Base-by-base conservation (phyloP, 1,284 basidiomycete genomes). In the Gymnopus androsaceus region DNA sequence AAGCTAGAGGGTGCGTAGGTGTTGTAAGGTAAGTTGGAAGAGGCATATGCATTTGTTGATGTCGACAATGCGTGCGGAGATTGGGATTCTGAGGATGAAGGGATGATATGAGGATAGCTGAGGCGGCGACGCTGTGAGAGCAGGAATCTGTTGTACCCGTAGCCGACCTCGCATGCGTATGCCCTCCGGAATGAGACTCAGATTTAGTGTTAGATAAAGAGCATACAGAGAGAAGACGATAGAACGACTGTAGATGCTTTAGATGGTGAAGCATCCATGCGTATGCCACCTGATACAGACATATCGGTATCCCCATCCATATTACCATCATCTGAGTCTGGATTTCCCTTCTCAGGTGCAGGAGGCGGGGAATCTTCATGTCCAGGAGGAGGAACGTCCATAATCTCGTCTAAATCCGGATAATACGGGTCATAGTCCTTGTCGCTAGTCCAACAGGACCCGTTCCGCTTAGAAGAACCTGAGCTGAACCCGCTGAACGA, bases 381-480 rank as follows among this genome's bases (percentile, higher is more conserved):
- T 12, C 33, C 31, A n/a, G 36, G 5, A 33, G 31, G 31, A 14
- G 30, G 9, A 12, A 50, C 30, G 38, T 50, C 34, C 15, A 50
- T 19, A 15, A 50, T 36, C 12, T 50, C 48, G 14, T 50, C 48
- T 23, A 50, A 12, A 38, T 50, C 36, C 14, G 34, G 48, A 38
- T 50, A 36, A 38, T 50, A 50, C 36, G 48, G 27, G 33, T 31
- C 36, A 14, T 19, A 6, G 48, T 38, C 21, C 48, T 23, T 12
- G 21, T 50, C n/a, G n/a, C n/a, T n/a, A n/a, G n/a, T n/a, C 48
- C 48, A 28, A 50, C 48, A 50, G 48, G 48, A 3, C 48, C 48
- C 6, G 36, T 50, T 28, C 33, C 48, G 12, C 36, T 36, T 15
- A 50, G 7, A n/a, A 21, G 11, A 23, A 3, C 15, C 6, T 21